These are phyloP conservation scores for Thinopyrum elongatum DNA, from an alignment of 176 grass and related monocot species.

Conservation along the genomic window DNA sequence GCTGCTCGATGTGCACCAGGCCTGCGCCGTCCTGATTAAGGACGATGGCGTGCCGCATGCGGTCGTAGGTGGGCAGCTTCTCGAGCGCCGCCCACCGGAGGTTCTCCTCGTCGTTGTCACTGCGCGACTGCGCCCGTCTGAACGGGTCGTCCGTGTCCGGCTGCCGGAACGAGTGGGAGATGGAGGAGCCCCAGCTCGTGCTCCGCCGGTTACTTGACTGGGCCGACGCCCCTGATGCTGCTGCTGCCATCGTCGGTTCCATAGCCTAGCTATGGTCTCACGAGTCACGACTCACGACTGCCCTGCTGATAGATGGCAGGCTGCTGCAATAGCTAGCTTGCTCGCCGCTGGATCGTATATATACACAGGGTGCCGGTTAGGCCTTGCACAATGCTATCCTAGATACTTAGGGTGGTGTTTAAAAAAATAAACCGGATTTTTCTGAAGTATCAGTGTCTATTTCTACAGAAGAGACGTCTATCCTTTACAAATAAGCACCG, in stretches of 20 bases:
- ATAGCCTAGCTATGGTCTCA: not conserved
- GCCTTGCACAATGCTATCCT: too few species aligned
- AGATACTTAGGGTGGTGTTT: too few species aligned
- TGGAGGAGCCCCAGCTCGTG: not conserved
- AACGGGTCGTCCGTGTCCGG: conserved; percentile 44
- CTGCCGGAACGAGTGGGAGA: conserved; percentile 34
- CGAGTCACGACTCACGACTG: not conserved
- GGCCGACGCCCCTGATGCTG: not conserved
- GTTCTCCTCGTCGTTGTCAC: conserved; percentile 68
- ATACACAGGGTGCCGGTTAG: not conserved
- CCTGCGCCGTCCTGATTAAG: not conserved
- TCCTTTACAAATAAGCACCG: too few species aligned
- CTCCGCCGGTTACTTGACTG: conserved; percentile 20
- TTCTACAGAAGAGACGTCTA: too few species aligned
- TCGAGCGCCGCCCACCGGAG: conserved; percentile 80
- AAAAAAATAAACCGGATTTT: too few species aligned
- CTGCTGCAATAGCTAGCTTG: too few species aligned
- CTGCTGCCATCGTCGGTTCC: not conserved
- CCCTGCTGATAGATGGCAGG: not conserved
- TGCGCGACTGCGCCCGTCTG: conserved; percentile 8
- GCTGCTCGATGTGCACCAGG: conserved; percentile 34
- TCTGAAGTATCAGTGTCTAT: too few species aligned
- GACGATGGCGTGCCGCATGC: conserved; percentile 40
- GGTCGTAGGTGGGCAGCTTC: conserved; percentile 94
- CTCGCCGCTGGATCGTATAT: not conserved